Conservation (phyloP, 2,329 filamentous ascomycete species). For the Colletotrichum sp. region DNA sequence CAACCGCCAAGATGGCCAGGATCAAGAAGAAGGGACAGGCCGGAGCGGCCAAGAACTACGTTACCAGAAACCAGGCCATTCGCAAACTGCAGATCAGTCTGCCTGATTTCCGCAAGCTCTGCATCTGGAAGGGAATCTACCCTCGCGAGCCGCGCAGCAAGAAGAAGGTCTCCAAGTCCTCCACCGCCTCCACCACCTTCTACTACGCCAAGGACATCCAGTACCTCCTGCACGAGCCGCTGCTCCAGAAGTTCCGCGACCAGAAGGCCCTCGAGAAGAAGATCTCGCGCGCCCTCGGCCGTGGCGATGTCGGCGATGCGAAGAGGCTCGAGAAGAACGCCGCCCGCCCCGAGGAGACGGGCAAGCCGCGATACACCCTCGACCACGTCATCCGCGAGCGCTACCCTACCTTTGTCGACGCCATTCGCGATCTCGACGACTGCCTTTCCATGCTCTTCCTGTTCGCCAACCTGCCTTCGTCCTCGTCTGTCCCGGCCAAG, state of each 20-base stretch:
- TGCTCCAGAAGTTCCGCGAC: constrained; percentile 93
- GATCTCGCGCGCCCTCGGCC: constrained; percentile 88
- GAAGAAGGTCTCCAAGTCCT: constrained; percentile 94
- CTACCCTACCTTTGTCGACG: constrained; percentile 96
- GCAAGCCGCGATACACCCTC: constrained; percentile 86
- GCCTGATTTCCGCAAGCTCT: constrained; percentile 95
- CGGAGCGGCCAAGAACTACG: constrained; percentile 97
- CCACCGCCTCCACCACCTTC: constrained; percentile 91
- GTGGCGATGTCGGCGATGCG: constrained; percentile 89
- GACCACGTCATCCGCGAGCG: constrained; percentile 98
- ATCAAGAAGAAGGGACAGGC: constrained; percentile 93
- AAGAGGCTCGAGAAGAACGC: constrained; percentile 87
- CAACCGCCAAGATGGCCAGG: constrained; percentile 61
- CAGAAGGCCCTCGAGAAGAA: constrained; percentile 98
- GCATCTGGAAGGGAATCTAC: constrained; percentile 99
- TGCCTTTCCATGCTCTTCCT: constrained; percentile 96
- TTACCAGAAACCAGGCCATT: constrained; percentile 95
- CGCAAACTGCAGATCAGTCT: constrained; percentile 97
- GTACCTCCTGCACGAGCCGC: constrained; percentile 95
- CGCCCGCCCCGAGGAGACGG: constrained; percentile 85
- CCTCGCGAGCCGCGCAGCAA: constrained; percentile 95
- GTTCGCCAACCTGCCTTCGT: constrained; percentile 94
- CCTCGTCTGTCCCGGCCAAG: constrained; percentile 87
- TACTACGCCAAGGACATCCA: constrained; percentile 95
- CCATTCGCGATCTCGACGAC: constrained; percentile 93